These are phyloP conservation scores for Yamadazyma friedrichii DNA, from an alignment of 1,139 yeast genomes.

Conservation along the genomic window DNA sequence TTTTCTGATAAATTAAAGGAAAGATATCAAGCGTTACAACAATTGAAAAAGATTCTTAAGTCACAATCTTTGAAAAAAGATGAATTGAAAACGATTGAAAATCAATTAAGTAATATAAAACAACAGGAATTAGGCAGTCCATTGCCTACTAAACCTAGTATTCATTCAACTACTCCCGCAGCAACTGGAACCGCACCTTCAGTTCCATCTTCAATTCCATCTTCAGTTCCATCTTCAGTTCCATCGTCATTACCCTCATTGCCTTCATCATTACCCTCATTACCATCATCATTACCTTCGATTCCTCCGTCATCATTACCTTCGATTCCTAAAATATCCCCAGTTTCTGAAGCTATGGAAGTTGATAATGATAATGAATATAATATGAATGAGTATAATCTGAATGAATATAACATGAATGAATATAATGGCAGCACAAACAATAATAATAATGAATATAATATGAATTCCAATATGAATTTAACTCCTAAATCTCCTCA, in stretches of 20 bases:
- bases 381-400: not conserved
- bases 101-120: constrained; percentile 33
- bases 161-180: constrained; percentile 9
- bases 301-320: constrained; percentile 15
- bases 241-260: constrained; percentile 18
- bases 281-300: constrained; percentile 11
- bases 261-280: constrained; percentile 12
- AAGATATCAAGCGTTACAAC: constrained; percentile 42
- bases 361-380: not conserved
- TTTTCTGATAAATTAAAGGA: constrained; percentile 35
- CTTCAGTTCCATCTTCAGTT: constrained; percentile 8
- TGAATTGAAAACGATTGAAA: constrained; percentile 43
- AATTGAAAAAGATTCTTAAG: constrained; percentile 38
- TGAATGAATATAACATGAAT: not conserved
- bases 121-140: constrained; percentile 30
- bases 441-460: constrained; percentile 1
- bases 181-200: constrained; percentile 19
- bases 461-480: not conserved
- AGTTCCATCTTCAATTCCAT: constrained; percentile 5
- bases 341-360: constrained; percentile 4
- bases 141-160: constrained; percentile 3
- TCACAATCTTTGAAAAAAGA: constrained; percentile 38
- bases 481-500: not conserved
- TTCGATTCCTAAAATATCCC: constrained; percentile 9
- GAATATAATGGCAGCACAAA: not conserved